Evolutionary conservation across 805 yeast species (phyloP), one percentile per base, ranked within the genome.

Genomic region (baker's yeast (Saccharomyces cerevisiae)): DNA sequence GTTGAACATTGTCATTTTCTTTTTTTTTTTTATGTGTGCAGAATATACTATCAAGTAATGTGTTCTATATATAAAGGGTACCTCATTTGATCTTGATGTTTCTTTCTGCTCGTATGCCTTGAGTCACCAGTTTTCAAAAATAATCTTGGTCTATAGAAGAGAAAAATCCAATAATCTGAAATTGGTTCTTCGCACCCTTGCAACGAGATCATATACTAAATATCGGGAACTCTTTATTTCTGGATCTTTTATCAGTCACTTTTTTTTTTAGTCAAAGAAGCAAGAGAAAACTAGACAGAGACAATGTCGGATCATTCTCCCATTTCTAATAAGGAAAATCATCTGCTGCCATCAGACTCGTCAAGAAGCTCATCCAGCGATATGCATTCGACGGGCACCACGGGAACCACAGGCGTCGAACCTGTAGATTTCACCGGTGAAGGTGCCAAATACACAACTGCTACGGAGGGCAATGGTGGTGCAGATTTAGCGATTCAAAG

Each of bases 401-500:
- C 47, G n/a, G 32, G 48, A 9, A 47, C 50, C 14, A 53, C 24
- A 22, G 56, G n/a, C 46, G 57, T 60, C n/a, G 65, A 59, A 4
- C 61, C 60, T 4, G 55, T 47, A 9, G 41, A 28, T 27, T 56
- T 56, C 36, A 46, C 46, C 9, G 57, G 56, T 17, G 31, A 46
- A 28, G 51, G 43, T 9, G 31, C 30, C 50, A 41, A 47, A 29
- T 29, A 41, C 32, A 53, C 51, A 22, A 60, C 62, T 29, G 60
- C 61, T 3, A 53, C 61, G 2, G 66, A 64, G 50, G 56, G 61
- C n/a, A 53, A 52, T 8, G 65, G 60, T 11, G 61, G 63, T 10
- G 24, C 24, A 17, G 43, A 36, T 6, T 36, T 21, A 13, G 43
- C 22, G 4, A 17, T 55, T 1, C 29, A 55, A 5, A 55, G 53